Percentiles rank a stretch among this genome's conserved stretches.
phyloP scores from a whole-genome alignment of 2,329 filamentous ascomycete genomes.

The Cordyceps cicadae region DNA sequence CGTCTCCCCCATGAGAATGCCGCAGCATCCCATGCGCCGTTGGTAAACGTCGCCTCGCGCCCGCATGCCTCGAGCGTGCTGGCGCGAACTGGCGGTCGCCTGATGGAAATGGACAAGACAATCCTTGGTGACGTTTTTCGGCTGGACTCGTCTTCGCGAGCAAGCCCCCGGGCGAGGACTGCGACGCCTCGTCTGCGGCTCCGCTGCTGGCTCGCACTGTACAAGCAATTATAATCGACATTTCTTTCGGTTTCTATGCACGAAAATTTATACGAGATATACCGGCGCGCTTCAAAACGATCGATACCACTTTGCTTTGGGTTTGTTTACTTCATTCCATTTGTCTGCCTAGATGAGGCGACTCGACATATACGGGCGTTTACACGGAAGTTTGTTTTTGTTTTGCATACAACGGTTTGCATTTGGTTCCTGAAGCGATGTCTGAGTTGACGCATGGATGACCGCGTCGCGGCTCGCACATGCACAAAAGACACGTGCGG shows the following conservation, averaged over 20 bases:
- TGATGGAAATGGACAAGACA: slow-evolving; percentile 12
- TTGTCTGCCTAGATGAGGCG: slow-evolving; percentile 26
- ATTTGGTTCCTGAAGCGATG: slow-evolving; percentile 17
- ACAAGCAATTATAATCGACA: slow-evolving; percentile 43
- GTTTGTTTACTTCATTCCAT: slow-evolving; percentile 22
- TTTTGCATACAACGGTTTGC: slow-evolving; percentile 27
- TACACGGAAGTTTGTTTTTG: slow-evolving; percentile 12
- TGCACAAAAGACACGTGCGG: background rate
- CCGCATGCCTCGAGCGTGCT: slow-evolving; percentile 17
- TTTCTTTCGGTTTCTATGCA: slow-evolving; percentile 22
- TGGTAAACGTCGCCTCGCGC: slow-evolving; percentile 36
- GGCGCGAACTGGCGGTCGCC: slow-evolving; percentile 25
- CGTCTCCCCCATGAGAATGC: slow-evolving; percentile 55
- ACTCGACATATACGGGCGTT: slow-evolving; percentile 34
- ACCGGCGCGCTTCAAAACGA: slow-evolving; percentile 34
- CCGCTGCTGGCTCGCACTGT: slow-evolving; percentile 23
- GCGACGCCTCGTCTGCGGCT: slow-evolving; percentile 3
- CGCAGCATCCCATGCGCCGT: slow-evolving; percentile 41
- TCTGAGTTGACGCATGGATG: slow-evolving; percentile 33
- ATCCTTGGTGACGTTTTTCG: slow-evolving; percentile 33
- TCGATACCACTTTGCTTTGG: slow-evolving; percentile 38
- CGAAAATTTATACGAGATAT: slow-evolving; percentile 26
- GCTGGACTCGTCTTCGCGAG: slow-evolving; percentile 26
- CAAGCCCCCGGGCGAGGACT: slow-evolving; percentile 3
- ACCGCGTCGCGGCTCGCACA: slow-evolving; percentile 11